phyloP scores from a whole-genome alignment of 805 yeast genomes.

The Spathaspora gorwiae region DNA sequence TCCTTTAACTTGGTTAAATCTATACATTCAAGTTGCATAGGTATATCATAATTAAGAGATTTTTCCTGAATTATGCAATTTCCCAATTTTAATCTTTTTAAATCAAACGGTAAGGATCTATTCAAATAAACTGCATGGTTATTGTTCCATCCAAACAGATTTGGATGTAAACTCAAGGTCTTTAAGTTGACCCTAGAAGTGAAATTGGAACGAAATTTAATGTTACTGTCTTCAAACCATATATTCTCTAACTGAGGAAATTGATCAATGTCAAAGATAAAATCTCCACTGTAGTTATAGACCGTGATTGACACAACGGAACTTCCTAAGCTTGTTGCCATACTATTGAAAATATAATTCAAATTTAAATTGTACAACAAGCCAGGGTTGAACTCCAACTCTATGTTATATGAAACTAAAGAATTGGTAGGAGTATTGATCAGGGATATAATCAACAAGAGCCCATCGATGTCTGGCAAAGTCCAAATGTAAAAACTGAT shows the following conservation, averaged over 20 bases:
- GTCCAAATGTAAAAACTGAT: constrained; percentile 15
- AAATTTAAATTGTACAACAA: constrained; percentile 9
- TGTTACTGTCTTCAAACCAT: constrained; percentile 15
- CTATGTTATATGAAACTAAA: constrained; percentile 11
- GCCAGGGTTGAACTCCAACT: constrained; percentile 18
- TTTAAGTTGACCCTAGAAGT: constrained; percentile 1
- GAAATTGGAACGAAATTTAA: constrained; percentile 6
- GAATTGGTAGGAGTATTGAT: background rate
- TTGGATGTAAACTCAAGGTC: constrained; percentile 12
- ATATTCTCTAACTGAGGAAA: constrained; percentile 10
- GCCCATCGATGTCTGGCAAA: constrained; percentile 10
- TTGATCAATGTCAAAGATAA: constrained; percentile 8
- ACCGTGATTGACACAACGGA: constrained; percentile 3
- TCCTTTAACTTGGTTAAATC: constrained; percentile 1
- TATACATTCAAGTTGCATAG: background rate
- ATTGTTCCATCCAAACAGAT: constrained; percentile 10
- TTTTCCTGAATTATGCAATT: constrained; percentile 6
- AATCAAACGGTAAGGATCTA: constrained; percentile 9
- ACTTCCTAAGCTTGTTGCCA: background rate
- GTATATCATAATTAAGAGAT: background rate
- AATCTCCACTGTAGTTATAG: constrained; percentile 10
- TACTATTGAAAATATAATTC: background rate
- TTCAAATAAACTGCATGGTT: constrained; percentile 8
- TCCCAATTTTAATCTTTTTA: constrained; percentile 10
- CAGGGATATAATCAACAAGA: constrained; percentile 2